Evolutionary conservation across 441 rosid genomes (phyloP), one percentile per base, ranked within the genome.

Genomic region (Bruguiera hainesii): DNA sequence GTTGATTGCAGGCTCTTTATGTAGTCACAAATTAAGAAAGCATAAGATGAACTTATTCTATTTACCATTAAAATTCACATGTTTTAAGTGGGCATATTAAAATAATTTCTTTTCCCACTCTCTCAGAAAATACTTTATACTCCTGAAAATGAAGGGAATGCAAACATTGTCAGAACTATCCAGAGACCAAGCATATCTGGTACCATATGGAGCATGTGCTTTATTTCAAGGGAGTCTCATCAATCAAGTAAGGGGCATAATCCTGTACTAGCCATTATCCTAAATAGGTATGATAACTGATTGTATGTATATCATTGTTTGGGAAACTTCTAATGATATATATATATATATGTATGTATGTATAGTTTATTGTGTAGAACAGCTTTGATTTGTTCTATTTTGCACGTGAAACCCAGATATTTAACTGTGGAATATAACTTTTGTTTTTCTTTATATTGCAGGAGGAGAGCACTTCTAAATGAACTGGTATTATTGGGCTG

Each of bases 131-230:
- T 89, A 76, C 74, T 64, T 69, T 92, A 85, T 84, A 93, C 98
- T 74, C 78, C 95, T 68, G 96, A 89, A 73, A 76, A 65, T 74
- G 87, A 84, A 67, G 82, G 65, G 39, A 74, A 78, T 69, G 56
- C 79, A 67, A 71, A 60, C 76, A 50, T 69, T 69, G 66, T 81
- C 56, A 80, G 78, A 80, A 77, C 68, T 70, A 21, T 63, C 53
- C 85, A 73, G 50, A 81, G 73, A 74, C 71, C 72, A 42, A 69
- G 59, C 65, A 78, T 87, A 75, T 73, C 81, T 78, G 98, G 99
- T 75, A 87, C 98, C 73, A 90, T 95, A 77, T 95, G 99, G 99
- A 89, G 98, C 89, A 89, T 95, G 91, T 90, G 98, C 83, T 95
- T 95, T 80, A 84, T 95, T 76, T 87, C 98, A 70, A 80, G 73